Evolutionary conservation across 1,284 basidiomycete genomes (phyloP).

Genomic region (Cerrena zonata): DNA sequence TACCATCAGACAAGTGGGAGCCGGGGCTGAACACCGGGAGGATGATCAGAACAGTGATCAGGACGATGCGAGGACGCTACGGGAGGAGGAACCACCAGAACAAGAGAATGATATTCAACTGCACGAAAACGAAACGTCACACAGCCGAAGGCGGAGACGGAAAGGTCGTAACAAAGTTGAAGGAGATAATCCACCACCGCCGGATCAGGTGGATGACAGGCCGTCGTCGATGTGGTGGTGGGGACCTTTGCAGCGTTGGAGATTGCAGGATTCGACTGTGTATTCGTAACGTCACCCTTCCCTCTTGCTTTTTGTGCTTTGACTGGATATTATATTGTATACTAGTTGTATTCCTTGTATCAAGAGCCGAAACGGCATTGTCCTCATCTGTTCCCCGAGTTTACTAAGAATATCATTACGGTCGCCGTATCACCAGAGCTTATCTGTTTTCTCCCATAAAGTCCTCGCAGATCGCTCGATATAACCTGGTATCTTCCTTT

Average conservation of each 20-base stretch:
- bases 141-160: background rate
- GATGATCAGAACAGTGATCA: slow-evolving; percentile 12
- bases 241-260: slow-evolving; percentile 69
- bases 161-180: background rate
- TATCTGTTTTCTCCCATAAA: too few species aligned
- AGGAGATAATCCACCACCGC: background rate
- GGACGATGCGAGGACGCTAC: background rate
- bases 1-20: slow-evolving; percentile 40
- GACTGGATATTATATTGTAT: background rate
- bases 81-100: slow-evolving; percentile 21
- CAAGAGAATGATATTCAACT: slow-evolving; percentile 16
- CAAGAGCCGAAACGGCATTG: background rate
- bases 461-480: too few species aligned
- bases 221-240: slow-evolving; percentile 63
- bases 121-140: background rate
- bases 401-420: too few species aligned
- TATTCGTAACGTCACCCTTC: slow-evolving; percentile 36
- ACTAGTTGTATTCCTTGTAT: background rate
- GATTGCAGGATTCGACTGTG: slow-evolving; percentile 66
- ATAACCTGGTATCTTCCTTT: too few species aligned
- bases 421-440: too few species aligned
- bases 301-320: background rate
- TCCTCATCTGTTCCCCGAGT: too few species aligned
- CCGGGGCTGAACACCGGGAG: slow-evolving; percentile 17
- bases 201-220: background rate